These are phyloP conservation scores for Magnusiomyces sp. DNA, from an alignment of 1,139 yeast species.

Conservation along the genomic window DNA sequence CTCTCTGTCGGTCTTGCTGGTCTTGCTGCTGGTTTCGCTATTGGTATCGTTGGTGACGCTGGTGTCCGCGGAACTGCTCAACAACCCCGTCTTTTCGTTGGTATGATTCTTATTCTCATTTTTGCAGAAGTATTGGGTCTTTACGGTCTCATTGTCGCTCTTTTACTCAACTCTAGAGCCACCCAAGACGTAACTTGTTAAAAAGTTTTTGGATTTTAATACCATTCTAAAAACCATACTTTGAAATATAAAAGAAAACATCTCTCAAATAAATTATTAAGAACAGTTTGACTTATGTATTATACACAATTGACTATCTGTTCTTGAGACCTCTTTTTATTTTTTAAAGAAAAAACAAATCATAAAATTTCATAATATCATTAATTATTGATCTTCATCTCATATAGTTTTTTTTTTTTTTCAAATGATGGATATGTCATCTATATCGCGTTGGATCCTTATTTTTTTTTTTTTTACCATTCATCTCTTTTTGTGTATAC, in stretches of 20 bases:
- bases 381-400: background rate
- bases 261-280: too few relatives aligned
- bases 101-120: constrained; percentile 81
- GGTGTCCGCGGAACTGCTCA: constrained; percentile 96
- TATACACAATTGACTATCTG: background rate
- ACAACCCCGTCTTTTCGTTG: constrained; percentile 90
- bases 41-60: constrained; percentile 97
- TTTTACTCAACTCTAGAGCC: constrained; percentile 90
- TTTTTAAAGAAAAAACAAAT: background rate
- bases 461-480: too few relatives aligned
- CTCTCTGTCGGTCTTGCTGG: constrained; percentile 93
- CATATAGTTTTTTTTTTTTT: too few relatives aligned
- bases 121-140: constrained; percentile 97
- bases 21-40: constrained; percentile 94
- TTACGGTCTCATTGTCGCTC: constrained; percentile 91
- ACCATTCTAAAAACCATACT: too few relatives aligned
- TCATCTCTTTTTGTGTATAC: too few relatives aligned
- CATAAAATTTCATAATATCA: background rate
- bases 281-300: background rate
- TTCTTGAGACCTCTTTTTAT: background rate
- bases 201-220: constrained; percentile 15
- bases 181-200: constrained; percentile 82
- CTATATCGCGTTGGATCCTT: too few relatives aligned
- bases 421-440: too few relatives aligned
- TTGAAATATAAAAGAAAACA: too few relatives aligned